Percentiles rank a stretch among this genome's conserved stretches.
These are phyloP conservation scores for Nicotiana obtusifolia DNA, from an alignment of 257 asterid species.

Conservation along the genomic window DNA sequence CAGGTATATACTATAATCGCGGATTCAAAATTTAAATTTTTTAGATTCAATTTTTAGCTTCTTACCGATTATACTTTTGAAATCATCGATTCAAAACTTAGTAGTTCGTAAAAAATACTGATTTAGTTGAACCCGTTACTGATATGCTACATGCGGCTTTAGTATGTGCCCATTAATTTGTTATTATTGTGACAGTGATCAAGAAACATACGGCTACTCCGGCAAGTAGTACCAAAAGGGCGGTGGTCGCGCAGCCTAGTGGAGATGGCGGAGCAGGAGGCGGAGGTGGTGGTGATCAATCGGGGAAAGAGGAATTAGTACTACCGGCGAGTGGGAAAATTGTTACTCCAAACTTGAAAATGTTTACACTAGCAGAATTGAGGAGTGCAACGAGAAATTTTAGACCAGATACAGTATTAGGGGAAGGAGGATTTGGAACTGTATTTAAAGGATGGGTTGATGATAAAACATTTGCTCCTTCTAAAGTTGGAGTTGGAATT, in stretches of 20 bases:
- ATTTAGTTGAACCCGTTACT: too few relatives aligned
- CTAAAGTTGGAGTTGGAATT: conserved; percentile 63
- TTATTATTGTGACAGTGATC: not conserved
- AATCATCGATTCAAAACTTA: too few relatives aligned
- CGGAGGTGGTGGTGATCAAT: not conserved
- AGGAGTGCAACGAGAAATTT: conserved; percentile 32
- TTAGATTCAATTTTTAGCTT: too few relatives aligned
- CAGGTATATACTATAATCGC: not conserved
- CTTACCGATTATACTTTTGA: too few relatives aligned
- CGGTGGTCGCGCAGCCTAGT: not conserved
- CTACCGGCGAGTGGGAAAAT: conserved; percentile 17
- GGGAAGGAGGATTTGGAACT: conserved; percentile 45
- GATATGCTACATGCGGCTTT: too few relatives aligned
- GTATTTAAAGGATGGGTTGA: conserved; percentile 46
- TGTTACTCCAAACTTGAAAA: conserved; percentile 23
- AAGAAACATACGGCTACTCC: not conserved
- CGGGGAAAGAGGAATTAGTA: not conserved
- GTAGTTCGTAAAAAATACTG: too few relatives aligned
- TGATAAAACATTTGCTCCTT: conserved; percentile 52
- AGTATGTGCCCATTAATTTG: too few relatives aligned
- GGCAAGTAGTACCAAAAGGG: not conserved
- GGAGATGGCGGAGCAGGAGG: not conserved
- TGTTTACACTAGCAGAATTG: conserved; percentile 23
- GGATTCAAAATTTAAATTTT: too few relatives aligned
- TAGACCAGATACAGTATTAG: conserved; percentile 36